Evolutionary conservation across 1,284 basidiomycete species (phyloP).

Genomic region (Coniferiporia weirii): DNA sequence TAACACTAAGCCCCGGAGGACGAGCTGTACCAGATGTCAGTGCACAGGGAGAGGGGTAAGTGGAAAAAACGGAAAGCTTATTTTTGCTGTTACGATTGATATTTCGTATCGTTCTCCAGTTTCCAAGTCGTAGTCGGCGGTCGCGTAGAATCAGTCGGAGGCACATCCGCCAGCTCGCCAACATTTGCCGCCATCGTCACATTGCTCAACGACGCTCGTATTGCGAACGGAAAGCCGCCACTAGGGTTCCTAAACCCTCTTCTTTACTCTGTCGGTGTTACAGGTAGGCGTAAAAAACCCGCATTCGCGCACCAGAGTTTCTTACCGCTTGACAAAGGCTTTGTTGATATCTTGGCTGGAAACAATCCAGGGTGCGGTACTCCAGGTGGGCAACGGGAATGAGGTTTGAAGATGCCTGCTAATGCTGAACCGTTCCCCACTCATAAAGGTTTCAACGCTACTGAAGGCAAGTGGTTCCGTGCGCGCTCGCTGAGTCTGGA

Average conservation of each 20-base stretch:
- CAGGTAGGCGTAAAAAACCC: slow-evolving; percentile 5
- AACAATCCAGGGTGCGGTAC: slow-evolving; percentile 22
- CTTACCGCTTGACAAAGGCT: slow-evolving; percentile 4
- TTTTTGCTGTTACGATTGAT: not conserved
- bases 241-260: slow-evolving; percentile 37
- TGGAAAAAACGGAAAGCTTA: not conserved
- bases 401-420: not conserved
- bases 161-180: slow-evolving; percentile 34
- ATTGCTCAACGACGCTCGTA: slow-evolving; percentile 33
- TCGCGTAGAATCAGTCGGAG: slow-evolving; percentile 23
- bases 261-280: slow-evolving; percentile 28
- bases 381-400: slow-evolving; percentile 3
- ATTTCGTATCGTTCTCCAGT: slow-evolving; percentile 1
- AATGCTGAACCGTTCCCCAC: not conserved
- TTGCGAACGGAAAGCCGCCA: slow-evolving; percentile 27
- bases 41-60: slow-evolving; percentile 29
- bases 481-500: not conserved
- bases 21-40: slow-evolving; percentile 36
- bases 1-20: slow-evolving; percentile 24
- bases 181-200: slow-evolving; percentile 31
- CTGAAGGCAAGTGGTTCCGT: slow-evolving; percentile 7
- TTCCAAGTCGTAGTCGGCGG: slow-evolving; percentile 24
- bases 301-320: not conserved
- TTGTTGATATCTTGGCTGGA: slow-evolving; percentile 19
- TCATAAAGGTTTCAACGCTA: slow-evolving; percentile 18